A percentile compares a stretch with the other conserved stretches of the same genome.
Conservation (phyloP, 495 filamentous ascomycete species). For the Penicillium nucicola region DNA sequence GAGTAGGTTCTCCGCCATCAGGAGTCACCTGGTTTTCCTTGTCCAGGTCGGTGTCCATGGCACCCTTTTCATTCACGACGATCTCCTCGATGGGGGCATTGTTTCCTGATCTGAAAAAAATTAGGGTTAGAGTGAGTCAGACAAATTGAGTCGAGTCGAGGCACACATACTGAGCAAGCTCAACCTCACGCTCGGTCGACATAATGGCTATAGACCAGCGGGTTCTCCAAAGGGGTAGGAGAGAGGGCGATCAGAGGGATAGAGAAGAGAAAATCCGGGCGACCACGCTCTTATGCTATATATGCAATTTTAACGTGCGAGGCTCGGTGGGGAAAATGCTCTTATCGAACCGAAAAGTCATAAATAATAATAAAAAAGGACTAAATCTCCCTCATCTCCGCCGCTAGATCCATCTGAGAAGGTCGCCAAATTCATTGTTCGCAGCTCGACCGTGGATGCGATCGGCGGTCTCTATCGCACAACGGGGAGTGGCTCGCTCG, state of each 20-base stretch:
- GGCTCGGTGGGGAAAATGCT: conserved; percentile 7
- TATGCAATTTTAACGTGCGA: conserved; percentile 20
- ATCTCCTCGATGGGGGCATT: conserved; percentile 20
- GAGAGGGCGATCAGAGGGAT: conserved; percentile 1
- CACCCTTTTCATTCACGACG: conserved; percentile 27
- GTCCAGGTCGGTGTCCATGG: conserved; percentile 15
- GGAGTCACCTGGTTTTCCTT: conserved; percentile 36
- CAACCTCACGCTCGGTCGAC: conserved; percentile 34
- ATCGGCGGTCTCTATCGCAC: conserved; percentile 16
- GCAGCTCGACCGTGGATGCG: conserved; percentile 20
- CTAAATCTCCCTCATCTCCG: background rate
- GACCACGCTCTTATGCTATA: conserved; percentile 19
- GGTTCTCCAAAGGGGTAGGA: conserved; percentile 1
- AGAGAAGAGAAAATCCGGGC: background rate
- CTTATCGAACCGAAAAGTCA: conserved; percentile 10
- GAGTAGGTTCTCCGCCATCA: conserved; percentile 53
- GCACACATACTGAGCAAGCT: conserved; percentile 34
- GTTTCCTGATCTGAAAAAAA: background rate
- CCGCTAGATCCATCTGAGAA: conserved; percentile 7
- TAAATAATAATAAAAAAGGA: conserved; percentile 8
- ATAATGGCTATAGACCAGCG: conserved; percentile 21
- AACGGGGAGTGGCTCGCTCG: conserved; percentile 9
- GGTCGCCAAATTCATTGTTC: conserved; percentile 9
- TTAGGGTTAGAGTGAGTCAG: conserved; percentile 4
- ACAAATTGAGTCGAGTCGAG: background rate